phyloP scores from a whole-genome alignment of 805 yeast species.

The Myxozyma sirexii region DNA sequence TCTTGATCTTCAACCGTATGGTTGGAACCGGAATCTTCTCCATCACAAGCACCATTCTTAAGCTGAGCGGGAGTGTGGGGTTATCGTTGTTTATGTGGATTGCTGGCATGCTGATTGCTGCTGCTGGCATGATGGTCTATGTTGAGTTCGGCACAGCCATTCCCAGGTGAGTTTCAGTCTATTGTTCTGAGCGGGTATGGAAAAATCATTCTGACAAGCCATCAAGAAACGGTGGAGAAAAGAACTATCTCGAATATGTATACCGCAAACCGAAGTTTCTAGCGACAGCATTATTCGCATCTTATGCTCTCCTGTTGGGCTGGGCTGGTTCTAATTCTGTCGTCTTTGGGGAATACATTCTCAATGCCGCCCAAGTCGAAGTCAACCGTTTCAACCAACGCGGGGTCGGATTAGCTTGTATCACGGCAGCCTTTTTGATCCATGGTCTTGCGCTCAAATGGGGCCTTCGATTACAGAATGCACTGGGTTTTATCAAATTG shows the following conservation, averaged over 20 bases:
- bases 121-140: neutral
- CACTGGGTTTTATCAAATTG: neutral
- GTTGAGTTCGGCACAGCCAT: neutral
- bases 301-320: neutral
- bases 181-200: neutral
- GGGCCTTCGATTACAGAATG: neutral
- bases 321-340: slow-evolving; percentile 1
- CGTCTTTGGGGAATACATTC: neutral
- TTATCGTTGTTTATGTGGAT: neutral
- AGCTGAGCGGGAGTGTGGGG: neutral
- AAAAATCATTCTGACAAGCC: neutral
- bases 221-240: neutral
- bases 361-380: neutral
- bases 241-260: neutral
- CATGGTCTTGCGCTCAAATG: neutral
- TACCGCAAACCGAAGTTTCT: neutral
- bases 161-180: neutral
- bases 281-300: neutral
- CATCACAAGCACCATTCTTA: neutral
- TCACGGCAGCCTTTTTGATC: neutral
- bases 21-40: neutral
- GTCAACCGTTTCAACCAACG: neutral
- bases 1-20: neutral
- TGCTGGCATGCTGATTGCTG: neutral
- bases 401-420: neutral